These are phyloP conservation scores for Thalassiosira ordinaria DNA, from an alignment of 352 stramenopile genomes.

Conservation along the genomic window DNA sequence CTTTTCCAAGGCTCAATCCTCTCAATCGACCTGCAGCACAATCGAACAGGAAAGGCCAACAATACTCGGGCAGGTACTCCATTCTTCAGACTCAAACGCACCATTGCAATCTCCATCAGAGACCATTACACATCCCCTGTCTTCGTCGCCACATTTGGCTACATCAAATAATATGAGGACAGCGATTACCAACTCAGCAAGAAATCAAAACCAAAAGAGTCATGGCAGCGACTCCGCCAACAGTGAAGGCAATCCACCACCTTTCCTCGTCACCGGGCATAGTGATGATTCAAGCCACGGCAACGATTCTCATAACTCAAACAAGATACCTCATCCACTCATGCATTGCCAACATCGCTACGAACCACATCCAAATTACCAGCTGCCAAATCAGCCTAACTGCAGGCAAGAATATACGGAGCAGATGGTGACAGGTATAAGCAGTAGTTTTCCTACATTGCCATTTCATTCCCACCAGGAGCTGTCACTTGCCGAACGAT, in stretches of 20 bases:
- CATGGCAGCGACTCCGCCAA: not conserved
- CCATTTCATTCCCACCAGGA: slow-evolving; percentile 34
- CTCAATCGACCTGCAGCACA: not conserved
- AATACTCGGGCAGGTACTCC: not conserved
- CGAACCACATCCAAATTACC: not conserved
- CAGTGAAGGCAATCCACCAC: not conserved
- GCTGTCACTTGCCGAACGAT: slow-evolving; percentile 40
- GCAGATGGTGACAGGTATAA: not conserved
- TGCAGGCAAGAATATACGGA: not conserved
- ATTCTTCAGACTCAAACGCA: not conserved
- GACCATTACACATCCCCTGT: not conserved
- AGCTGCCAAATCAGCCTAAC: not conserved
- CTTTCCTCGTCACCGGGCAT: not conserved
- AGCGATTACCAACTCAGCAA: not conserved
- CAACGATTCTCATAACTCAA: not conserved
- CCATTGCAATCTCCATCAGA: not conserved
- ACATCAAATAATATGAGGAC: not conserved
- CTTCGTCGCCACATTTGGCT: not conserved
- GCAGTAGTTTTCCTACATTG: slow-evolving; percentile 2
- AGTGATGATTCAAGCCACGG: not conserved
- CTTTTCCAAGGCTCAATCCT: slow-evolving; percentile 1
- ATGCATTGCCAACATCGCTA: not conserved
- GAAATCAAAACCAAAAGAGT: not conserved
- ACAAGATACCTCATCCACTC: not conserved
- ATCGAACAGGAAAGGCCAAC: not conserved